Conservation (phyloP, 108 stramenopile genomes). For the Chaetoceros tenuissimus region DNA sequence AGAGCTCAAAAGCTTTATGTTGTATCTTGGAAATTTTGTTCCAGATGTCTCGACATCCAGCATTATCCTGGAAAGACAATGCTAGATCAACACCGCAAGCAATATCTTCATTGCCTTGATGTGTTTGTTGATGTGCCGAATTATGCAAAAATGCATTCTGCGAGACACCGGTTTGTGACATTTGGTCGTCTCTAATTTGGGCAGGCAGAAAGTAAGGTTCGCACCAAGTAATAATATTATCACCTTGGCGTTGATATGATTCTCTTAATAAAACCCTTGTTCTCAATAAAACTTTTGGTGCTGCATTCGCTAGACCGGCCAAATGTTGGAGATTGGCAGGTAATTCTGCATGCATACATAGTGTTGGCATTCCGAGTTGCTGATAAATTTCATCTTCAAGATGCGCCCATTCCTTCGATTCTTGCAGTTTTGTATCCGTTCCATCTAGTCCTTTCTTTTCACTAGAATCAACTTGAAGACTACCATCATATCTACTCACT, state of each 20-base stretch:
- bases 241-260: slow-evolving; percentile 84
- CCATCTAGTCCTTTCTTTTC: no score
- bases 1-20: slow-evolving; percentile 49
- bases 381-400: slow-evolving; percentile 24
- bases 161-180: slow-evolving; percentile 1
- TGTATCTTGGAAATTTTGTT: slow-evolving; percentile 74
- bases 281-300: slow-evolving; percentile 48
- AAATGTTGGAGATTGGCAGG: slow-evolving; percentile 8
- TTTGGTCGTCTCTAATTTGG: slow-evolving; percentile 2
- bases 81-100: slow-evolving; percentile 74
- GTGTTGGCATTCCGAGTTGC: slow-evolving; percentile 69
- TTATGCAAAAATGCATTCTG: background rate
- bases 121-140: background rate
- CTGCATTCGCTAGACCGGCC: slow-evolving; percentile 2
- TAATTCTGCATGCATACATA: slow-evolving; percentile 77
- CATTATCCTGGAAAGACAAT: slow-evolving; percentile 83
- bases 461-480: background rate
- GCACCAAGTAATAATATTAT: slow-evolving; percentile 89
- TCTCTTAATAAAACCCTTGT: slow-evolving; percentile 71
- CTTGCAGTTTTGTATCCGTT: no score
- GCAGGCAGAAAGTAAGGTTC: slow-evolving; percentile 45
- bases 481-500: no score
- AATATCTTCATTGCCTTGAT: background rate
- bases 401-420: background rate
- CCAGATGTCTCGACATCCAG: slow-evolving; percentile 84